Conservation (phyloP, 768 basidiomycete genomes). For the Suillus fuscotomentosus region DNA sequence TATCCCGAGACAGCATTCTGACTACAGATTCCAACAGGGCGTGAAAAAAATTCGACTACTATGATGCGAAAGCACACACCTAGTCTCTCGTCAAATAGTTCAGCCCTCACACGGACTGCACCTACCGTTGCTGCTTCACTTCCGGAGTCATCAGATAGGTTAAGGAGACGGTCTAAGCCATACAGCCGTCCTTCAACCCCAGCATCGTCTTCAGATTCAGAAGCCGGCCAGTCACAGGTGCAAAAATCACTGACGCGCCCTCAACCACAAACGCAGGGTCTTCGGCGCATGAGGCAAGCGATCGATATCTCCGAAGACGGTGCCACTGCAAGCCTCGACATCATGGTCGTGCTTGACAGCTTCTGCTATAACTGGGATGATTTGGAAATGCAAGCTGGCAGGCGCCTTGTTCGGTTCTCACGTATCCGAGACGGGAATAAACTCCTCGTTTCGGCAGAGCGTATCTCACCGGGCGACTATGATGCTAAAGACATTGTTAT, state of each 20-base stretch:
- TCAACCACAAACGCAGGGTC: constrained; percentile 8
- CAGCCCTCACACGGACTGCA: neutral
- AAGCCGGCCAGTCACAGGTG: constrained; percentile 30
- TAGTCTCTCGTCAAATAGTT: constrained; percentile 1
- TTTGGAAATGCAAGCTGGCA: constrained; percentile 64
- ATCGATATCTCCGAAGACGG: constrained; percentile 38
- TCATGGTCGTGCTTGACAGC: constrained; percentile 53
- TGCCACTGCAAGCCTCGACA: constrained; percentile 56
- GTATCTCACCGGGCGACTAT: constrained; percentile 74
- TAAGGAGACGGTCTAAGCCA: constrained; percentile 39
- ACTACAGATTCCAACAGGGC: constrained; percentile 6
- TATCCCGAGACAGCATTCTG: neutral
- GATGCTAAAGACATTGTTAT: constrained; percentile 76
- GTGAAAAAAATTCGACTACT: neutral
- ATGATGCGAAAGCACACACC: constrained; percentile 4
- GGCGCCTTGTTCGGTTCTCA: constrained; percentile 85
- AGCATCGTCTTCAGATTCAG: constrained; percentile 39
- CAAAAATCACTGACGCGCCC: constrained; percentile 4
- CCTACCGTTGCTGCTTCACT: constrained; percentile 12
- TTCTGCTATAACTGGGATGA: constrained; percentile 60
- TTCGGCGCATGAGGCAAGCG: constrained; percentile 25
- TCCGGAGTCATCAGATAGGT: constrained; percentile 17
- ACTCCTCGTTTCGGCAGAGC: constrained; percentile 77
- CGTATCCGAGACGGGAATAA: constrained; percentile 74
- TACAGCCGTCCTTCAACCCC: constrained; percentile 39